phyloP scores from a whole-genome alignment of 805 yeast genomes.

The Teunomyces atbi region DNA sequence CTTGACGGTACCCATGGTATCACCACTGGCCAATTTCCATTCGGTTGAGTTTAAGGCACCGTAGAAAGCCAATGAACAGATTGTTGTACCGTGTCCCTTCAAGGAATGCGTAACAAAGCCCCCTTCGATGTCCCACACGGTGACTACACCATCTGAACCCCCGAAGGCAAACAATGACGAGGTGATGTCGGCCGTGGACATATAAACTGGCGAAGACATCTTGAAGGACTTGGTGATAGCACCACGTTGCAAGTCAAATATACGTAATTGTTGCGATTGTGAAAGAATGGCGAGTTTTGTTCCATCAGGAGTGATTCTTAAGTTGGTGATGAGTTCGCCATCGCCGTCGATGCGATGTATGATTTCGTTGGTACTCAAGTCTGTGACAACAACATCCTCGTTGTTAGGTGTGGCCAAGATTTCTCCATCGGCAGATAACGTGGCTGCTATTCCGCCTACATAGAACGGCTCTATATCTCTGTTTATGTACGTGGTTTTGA shows the following conservation, averaged over 20 bases:
- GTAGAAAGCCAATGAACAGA: constrained; percentile 69
- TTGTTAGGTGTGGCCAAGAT: constrained; percentile 76
- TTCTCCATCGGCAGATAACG: constrained; percentile 52
- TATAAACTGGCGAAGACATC: constrained; percentile 77
- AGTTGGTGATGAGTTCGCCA: constrained; percentile 73
- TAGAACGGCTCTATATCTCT: constrained; percentile 75
- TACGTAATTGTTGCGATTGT: constrained; percentile 76
- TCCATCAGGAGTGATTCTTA: constrained; percentile 78
- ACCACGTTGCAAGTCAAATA: constrained; percentile 50
- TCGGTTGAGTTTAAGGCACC: constrained; percentile 64
- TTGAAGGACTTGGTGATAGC: constrained; percentile 50
- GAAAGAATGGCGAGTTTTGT: constrained; percentile 67
- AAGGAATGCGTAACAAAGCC: constrained; percentile 86
- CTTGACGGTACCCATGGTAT: constrained; percentile 54
- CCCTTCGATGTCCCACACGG: constrained; percentile 89
- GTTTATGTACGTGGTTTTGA: constrained; percentile 44
- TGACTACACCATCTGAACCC: constrained; percentile 88
- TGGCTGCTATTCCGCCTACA: constrained; percentile 78
- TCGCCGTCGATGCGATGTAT: constrained; percentile 76
- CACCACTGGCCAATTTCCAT: constrained; percentile 80
- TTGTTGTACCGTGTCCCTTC: constrained; percentile 90
- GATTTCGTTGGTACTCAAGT: constrained; percentile 55
- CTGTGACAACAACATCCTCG: constrained; percentile 72
- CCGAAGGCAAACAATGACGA: constrained; percentile 90
- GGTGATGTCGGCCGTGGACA: constrained; percentile 73